Conservation (phyloP, 2,329 filamentous ascomycete genomes). For the Didymella sp. region DNA sequence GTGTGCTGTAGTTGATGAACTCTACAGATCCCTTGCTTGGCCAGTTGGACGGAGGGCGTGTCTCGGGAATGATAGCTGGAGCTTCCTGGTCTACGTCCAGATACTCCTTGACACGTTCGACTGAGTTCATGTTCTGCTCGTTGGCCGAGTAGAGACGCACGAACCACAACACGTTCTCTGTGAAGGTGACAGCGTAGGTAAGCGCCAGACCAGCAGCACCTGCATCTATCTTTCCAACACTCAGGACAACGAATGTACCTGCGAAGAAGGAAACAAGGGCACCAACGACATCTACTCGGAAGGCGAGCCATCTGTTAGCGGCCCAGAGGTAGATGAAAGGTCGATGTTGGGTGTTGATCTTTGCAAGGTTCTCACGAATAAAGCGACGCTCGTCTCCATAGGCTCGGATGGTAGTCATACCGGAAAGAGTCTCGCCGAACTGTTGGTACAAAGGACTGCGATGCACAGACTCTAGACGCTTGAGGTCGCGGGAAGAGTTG, state of each 20-base stretch:
- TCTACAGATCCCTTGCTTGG: slow-evolving; percentile 84
- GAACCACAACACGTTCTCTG: slow-evolving; percentile 95
- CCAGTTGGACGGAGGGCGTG: slow-evolving; percentile 80
- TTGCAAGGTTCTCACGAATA: slow-evolving; percentile 84
- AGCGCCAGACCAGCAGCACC: slow-evolving; percentile 92
- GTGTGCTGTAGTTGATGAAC: slow-evolving; percentile 86
- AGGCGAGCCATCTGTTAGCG: slow-evolving; percentile 93
- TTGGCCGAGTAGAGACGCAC: slow-evolving; percentile 93
- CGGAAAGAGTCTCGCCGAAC: slow-evolving; percentile 92
- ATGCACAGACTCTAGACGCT: slow-evolving; percentile 92
- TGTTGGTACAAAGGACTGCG: slow-evolving; percentile 96
- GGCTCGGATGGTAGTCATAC: slow-evolving; percentile 95
- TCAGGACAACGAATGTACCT: slow-evolving; percentile 86
- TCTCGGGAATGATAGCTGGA: slow-evolving; percentile 75
- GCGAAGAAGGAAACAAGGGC: slow-evolving; percentile 93
- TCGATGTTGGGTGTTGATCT: slow-evolving; percentile 88
- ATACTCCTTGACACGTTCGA: slow-evolving; percentile 97
- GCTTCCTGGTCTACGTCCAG: slow-evolving; percentile 96
- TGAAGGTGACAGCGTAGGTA: slow-evolving; percentile 95
- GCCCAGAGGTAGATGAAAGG: slow-evolving; percentile 98
- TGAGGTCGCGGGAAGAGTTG: slow-evolving; percentile 90
- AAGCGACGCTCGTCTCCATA: slow-evolving; percentile 95
- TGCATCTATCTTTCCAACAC: slow-evolving; percentile 82
- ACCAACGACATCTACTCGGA: slow-evolving; percentile 88
- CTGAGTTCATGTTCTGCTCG: slow-evolving; percentile 99